Percentiles rank a stretch among this genome's conserved stretches.
Evolutionary conservation across 192 early-diverging fungal genomes (phyloP).

Genomic region (Geosiphon pyriformis): DNA sequence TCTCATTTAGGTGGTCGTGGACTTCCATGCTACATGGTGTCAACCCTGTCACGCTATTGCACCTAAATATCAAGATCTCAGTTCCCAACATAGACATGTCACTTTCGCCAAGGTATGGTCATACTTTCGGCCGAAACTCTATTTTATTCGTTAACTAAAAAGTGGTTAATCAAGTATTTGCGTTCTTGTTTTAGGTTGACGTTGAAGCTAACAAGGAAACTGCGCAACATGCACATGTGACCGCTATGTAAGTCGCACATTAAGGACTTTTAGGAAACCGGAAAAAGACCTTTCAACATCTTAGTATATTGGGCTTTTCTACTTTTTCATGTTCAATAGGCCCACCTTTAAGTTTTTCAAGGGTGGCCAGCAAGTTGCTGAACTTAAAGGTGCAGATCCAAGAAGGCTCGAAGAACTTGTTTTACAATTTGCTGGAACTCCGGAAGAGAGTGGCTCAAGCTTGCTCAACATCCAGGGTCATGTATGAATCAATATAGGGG

Average conservation of each 20-base stretch:
- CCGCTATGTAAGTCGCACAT: conserved; percentile 41
- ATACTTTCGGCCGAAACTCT: neutral
- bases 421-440: conserved; percentile 54
- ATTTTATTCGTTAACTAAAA: conserved; percentile 24
- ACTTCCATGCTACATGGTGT: conserved; percentile 49
- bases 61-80: conserved; percentile 46
- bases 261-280: neutral
- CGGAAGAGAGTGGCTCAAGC: conserved; percentile 30
- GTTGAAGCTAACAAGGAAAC: conserved; percentile 40
- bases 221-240: conserved; percentile 35
- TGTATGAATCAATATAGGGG: conserved; percentile 31
- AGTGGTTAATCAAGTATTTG: conserved; percentile 23
- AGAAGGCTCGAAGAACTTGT: conserved; percentile 62
- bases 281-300: neutral
- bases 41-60: conserved; percentile 50
- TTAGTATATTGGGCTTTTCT: too few relatives aligned
- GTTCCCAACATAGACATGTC: conserved; percentile 43
- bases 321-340: conserved; percentile 41
- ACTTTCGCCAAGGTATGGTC: conserved; percentile 45
- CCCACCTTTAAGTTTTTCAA: conserved; percentile 85
- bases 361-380: conserved; percentile 64
- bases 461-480: conserved; percentile 41
- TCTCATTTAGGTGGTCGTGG: conserved; percentile 43
- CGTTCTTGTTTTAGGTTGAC: conserved; percentile 32
- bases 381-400: conserved; percentile 78